Evolutionary conservation across 352 stramenopile species (phyloP).

Genomic region (Phytophthora uliginosa): DNA sequence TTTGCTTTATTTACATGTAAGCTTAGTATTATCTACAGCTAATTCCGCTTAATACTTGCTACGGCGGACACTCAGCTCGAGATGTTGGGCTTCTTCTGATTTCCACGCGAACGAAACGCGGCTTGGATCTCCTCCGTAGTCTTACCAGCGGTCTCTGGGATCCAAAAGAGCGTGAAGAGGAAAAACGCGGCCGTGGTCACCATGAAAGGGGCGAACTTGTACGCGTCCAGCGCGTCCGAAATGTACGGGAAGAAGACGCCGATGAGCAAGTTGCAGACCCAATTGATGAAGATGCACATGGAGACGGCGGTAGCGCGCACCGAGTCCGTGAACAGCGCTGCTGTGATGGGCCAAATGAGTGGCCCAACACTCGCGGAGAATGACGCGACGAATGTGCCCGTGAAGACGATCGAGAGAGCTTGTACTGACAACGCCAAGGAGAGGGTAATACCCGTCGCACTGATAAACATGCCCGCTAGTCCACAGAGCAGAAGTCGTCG

Average conservation of each 20-base stretch:
- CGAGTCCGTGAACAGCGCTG: slow-evolving; percentile 69
- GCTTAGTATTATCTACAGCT: background rate
- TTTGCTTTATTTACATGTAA: no score
- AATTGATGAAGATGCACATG: slow-evolving; percentile 64
- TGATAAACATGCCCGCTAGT: slow-evolving; percentile 60
- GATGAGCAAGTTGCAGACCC: slow-evolving; percentile 63
- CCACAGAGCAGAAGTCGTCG: slow-evolving; percentile 52
- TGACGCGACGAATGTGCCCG: slow-evolving; percentile 50
- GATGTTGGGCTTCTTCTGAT: slow-evolving; percentile 15
- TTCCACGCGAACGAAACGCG: slow-evolving; percentile 35
- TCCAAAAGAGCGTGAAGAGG: slow-evolving; percentile 46
- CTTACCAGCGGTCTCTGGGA: slow-evolving; percentile 68
- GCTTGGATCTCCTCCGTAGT: slow-evolving; percentile 70
- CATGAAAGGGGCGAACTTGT: slow-evolving; percentile 66
- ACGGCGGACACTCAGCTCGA: slow-evolving; percentile 6
- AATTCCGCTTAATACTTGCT: background rate
- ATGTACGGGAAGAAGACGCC: slow-evolving; percentile 72
- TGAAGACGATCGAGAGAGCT: slow-evolving; percentile 61
- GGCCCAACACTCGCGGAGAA: slow-evolving; percentile 64
- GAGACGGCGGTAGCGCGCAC: slow-evolving; percentile 55
- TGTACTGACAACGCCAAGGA: slow-evolving; percentile 40
- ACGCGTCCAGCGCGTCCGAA: slow-evolving; percentile 46
- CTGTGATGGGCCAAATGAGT: slow-evolving; percentile 59
- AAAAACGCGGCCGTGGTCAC: slow-evolving; percentile 45
- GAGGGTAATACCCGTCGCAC: slow-evolving; percentile 54